Percentiles rank a stretch among this genome's conserved stretches.
These are phyloP conservation scores for Melampsora americana DNA, from an alignment of 1,284 basidiomycete genomes.

Conservation along the genomic window DNA sequence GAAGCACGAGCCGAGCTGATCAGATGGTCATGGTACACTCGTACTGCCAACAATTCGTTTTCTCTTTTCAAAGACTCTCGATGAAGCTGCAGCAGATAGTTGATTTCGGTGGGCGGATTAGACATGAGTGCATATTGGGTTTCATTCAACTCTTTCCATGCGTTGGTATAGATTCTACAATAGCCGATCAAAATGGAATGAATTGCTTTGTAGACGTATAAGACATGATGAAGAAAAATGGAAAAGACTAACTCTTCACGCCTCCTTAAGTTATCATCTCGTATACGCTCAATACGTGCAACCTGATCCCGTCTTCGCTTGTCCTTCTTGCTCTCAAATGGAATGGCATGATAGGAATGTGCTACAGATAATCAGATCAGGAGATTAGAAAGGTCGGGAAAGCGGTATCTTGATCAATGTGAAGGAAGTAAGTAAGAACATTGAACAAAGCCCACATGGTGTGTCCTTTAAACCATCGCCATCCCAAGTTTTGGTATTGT, in stretches of 20 bases:
- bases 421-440: not conserved
- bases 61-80: constrained; percentile 58
- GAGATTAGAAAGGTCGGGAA: not conserved
- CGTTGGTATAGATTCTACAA: constrained; percentile 46
- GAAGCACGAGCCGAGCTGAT: constrained; percentile 51
- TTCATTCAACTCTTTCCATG: constrained; percentile 47
- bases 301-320: constrained; percentile 58
- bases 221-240: not conserved
- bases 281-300: constrained; percentile 58
- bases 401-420: not conserved
- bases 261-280: constrained; percentile 57
- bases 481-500: not conserved
- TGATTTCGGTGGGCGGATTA: constrained; percentile 56
- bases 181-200: constrained; percentile 43
- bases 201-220: not conserved
- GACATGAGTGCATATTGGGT: constrained; percentile 48
- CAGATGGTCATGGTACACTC: constrained; percentile 57
- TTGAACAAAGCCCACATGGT: not conserved
- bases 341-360: not conserved
- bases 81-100: constrained; percentile 58
- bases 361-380: not conserved
- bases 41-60: constrained; percentile 56
- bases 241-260: constrained; percentile 56
- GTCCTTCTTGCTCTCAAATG: constrained; percentile 55
- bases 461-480: not conserved